Base-by-base conservation (phyloP, 2,329 filamentous ascomycete species). In the Beauveria australis region DNA sequence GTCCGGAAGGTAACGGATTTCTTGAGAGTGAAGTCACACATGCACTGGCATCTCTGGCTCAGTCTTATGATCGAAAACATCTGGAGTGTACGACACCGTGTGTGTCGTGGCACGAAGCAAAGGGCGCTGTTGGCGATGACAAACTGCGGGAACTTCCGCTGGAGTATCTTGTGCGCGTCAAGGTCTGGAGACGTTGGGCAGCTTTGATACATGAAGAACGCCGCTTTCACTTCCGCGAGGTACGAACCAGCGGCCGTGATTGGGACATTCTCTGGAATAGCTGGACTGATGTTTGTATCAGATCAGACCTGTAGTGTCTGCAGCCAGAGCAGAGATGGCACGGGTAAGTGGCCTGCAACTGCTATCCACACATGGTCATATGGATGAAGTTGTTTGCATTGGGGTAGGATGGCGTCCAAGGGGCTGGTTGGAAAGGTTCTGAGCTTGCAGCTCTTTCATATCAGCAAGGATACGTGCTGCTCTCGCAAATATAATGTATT, bases 251-350 rank as follows among this genome's bases (percentile, higher is more conserved):
- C 51, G 24, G 41, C 46, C 49, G 46, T 1, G 55, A 53, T 40
- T 69, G 67, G 65, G 65, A 71, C 26, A 47, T 57, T 12, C 48
- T 67, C 7, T 74, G 72, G 72, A 65, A 70, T 14, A 41, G 61
- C n/a, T 74, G 71, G 72, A 19, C 71, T 47, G 60, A 64, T 1
- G 61, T 64, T 14, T 37, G 58, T n/a, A 26, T 22, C 3, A 33
- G 8, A 30, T 28, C n/a, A 8, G 48, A 51, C n/a, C 18, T 12
- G 37, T 26, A 30, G 18, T n/a, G 33, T 51, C 16, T 22, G 14
- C 40, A 22, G 26, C 24, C 18, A 43, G 12, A 37, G 24, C 5
- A 19, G 47, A 59, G n/a, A n/a, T n/a, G n/a, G 10, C 48, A 16
- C 19, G 10, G 33, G 22, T 5, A 24, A 14, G 22, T 12, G 16